phyloP scores from a whole-genome alignment of 805 yeast genomes.

The Metschnikowia kunwiensis region DNA sequence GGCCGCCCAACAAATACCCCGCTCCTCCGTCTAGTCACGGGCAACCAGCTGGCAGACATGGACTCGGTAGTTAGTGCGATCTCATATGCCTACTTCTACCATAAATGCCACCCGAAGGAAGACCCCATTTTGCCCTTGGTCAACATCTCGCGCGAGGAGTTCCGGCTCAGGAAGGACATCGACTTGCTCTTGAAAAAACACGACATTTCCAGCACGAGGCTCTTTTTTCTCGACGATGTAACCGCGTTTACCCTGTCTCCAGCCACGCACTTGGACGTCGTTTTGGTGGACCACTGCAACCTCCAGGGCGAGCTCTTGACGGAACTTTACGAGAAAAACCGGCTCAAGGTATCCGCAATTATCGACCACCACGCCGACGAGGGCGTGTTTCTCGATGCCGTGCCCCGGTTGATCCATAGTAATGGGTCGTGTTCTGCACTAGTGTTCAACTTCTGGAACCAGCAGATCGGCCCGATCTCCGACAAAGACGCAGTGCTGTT shows the following conservation, averaged over 20 bases:
- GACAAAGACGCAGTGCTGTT: conserved; percentile 41
- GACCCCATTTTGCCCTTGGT: conserved; percentile 61
- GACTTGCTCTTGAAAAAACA: conserved; percentile 47
- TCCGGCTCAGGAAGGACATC: conserved; percentile 70
- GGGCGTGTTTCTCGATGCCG: conserved; percentile 41
- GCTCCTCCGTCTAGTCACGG: conserved; percentile 51
- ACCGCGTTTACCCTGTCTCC: conserved; percentile 17
- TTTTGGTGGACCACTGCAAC: conserved; percentile 81
- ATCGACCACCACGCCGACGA: conserved; percentile 91
- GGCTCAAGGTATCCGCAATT: conserved; percentile 48
- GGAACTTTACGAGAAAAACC: conserved; percentile 23
- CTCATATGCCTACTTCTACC: conserved; percentile 60
- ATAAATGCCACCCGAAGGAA: conserved; percentile 27
- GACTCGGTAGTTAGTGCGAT: conserved; percentile 84
- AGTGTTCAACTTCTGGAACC: conserved; percentile 62
- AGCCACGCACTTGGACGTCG: conserved; percentile 35
- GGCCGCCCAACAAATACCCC: conserved; percentile 14
- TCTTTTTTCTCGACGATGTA: conserved; percentile 71
- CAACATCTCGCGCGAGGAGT: conserved; percentile 66
- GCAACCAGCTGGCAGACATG: conserved; percentile 84
- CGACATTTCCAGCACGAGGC: conserved; percentile 44
- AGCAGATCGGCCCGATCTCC: conserved; percentile 16
- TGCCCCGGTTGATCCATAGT: conserved; percentile 58
- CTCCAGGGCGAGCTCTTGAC: conserved; percentile 50
- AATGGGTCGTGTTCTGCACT: conserved; percentile 81